Conservation (phyloP, 345 rosid genomes). For the Pelargonium nanum region DNA sequence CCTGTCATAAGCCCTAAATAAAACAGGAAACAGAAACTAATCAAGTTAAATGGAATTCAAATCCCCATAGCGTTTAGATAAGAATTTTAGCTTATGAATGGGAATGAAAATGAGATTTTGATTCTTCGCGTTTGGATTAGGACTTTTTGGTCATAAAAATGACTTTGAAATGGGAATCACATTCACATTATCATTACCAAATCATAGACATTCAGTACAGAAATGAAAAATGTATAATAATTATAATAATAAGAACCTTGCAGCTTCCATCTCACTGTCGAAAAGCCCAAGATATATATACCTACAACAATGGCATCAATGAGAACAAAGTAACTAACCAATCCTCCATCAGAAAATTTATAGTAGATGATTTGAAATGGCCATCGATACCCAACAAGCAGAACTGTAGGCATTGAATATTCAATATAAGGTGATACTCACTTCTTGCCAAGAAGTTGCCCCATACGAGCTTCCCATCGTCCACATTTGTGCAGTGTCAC, state of each 20-base stretch:
- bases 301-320: slow-evolving; percentile 48
- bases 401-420: too few relatives aligned
- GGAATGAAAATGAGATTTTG: too few relatives aligned
- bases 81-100: too few relatives aligned
- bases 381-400: too few relatives aligned
- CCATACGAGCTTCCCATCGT: slow-evolving; percentile 78
- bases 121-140: too few relatives aligned
- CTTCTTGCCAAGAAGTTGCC: slow-evolving; percentile 75
- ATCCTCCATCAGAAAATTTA: not conserved
- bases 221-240: too few relatives aligned
- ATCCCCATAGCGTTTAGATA: not conserved
- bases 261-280: slow-evolving; percentile 86
- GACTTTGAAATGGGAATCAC: too few relatives aligned
- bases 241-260: slow-evolving; percentile 74
- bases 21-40: slow-evolving; percentile 7
- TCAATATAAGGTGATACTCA: slow-evolving; percentile 16
- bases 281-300: slow-evolving; percentile 89
- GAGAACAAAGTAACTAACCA: too few relatives aligned
- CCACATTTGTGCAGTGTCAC: slow-evolving; percentile 74
- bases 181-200: too few relatives aligned
- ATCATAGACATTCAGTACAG: too few relatives aligned
- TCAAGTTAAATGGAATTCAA: not conserved
- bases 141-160: too few relatives aligned
- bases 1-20: slow-evolving; percentile 76
- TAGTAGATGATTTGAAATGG: not conserved